phyloP scores from a whole-genome alignment of 169 alveolate species.

The Plasmodium yoelii region DNA sequence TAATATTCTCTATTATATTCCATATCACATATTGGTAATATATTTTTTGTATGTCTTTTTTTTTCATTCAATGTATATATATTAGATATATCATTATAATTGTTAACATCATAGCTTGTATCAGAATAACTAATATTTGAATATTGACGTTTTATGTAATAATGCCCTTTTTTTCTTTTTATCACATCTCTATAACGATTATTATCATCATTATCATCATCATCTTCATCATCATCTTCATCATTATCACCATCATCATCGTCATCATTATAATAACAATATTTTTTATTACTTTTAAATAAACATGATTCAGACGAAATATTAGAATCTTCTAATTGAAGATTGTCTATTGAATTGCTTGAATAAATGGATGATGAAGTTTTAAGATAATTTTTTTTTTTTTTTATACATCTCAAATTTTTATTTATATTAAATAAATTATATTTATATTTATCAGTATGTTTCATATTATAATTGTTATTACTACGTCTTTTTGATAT shows the following conservation, averaged over 20 bases:
- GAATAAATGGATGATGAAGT: not conserved
- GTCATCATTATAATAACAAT: not conserved
- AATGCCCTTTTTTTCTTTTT: no score
- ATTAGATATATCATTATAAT: no score
- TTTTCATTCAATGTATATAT: no score
- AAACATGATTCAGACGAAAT: not conserved
- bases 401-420: not conserved
- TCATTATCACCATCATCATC: not conserved
- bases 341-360: slow-evolving; percentile 1
- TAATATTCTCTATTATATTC: not conserved
- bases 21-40: not conserved
- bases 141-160: no score
- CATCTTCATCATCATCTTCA: no score
- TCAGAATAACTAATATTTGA: no score
- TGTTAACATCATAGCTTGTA: no score
- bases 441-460: not conserved
- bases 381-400: not conserved
- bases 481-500: no score
- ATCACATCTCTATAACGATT: not conserved
- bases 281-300: not conserved
- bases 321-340: not conserved
- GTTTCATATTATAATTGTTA: no score
- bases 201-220: not conserved
- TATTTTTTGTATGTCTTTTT: not conserved
- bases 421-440: not conserved